A percentile compares a stretch with the other conserved stretches of the same genome.
Conservation (phyloP, 139 green algal species). For the Auxenochlorella pyrenoidosa region DNA sequence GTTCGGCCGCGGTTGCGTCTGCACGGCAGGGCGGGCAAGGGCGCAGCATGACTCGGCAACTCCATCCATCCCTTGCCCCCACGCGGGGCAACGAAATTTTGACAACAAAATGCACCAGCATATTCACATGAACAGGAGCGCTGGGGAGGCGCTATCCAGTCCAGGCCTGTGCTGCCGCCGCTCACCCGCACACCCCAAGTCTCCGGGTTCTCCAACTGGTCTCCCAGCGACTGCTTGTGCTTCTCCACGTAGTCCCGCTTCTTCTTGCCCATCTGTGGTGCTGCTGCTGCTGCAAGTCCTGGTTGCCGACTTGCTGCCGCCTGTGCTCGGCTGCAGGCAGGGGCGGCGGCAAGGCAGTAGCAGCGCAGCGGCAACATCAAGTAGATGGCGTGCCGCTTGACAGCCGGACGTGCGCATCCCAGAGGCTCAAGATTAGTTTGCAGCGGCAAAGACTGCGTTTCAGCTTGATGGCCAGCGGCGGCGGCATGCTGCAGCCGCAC, state of each 20-base stretch:
- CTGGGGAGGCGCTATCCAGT: too few species aligned
- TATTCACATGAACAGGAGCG: too few species aligned
- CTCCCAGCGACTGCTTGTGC: slow-evolving; percentile 71
- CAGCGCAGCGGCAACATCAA: neutral
- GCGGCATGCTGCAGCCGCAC: too few species aligned
- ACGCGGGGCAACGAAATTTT: too few species aligned
- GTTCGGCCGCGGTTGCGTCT: slow-evolving; percentile 67
- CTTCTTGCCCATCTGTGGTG: slow-evolving; percentile 40
- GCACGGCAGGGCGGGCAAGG: neutral
- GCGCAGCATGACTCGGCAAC: too few species aligned
- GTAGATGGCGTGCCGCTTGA: neutral
- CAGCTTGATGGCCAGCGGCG: too few species aligned
- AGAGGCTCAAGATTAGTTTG: too few species aligned
- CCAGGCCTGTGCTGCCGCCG: neutral
- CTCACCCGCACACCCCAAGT: slow-evolving; percentile 75
- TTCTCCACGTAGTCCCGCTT: slow-evolving; percentile 32
- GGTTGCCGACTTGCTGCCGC: neutral
- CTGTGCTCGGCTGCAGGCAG: neutral
- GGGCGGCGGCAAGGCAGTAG: neutral
- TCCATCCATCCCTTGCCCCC: too few species aligned
- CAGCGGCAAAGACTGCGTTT: too few species aligned
- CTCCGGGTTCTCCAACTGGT: slow-evolving; percentile 75
- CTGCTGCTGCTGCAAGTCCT: neutral
- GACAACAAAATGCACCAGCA: too few species aligned
- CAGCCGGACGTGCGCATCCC: too few species aligned